Evolutionary conservation across 192 early-diverging fungal species (phyloP).

Genomic region (Funneliformis mosseae): DNA sequence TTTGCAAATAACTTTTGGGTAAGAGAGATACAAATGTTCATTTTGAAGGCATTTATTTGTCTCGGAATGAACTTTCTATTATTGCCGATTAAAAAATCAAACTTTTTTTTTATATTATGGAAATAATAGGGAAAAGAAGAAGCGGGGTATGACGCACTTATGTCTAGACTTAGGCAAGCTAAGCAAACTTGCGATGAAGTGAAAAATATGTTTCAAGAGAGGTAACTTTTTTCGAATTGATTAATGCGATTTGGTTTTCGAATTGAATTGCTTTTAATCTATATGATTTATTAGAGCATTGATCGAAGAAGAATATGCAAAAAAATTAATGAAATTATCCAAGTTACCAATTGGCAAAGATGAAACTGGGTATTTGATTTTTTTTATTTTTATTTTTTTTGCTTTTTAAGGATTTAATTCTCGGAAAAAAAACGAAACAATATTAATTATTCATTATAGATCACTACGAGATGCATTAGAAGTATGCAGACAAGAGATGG

Average conservation of each 20-base stretch:
- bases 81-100: too few species aligned
- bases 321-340: conserved; percentile 62
- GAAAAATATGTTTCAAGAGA: conserved; percentile 56
- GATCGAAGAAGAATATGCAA: conserved; percentile 73
- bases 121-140: conserved; percentile 62
- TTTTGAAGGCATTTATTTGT: not conserved
- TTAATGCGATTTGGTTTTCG: not conserved
- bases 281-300: conserved; percentile 47
- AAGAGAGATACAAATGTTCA: not conserved
- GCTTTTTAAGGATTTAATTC: too few species aligned
- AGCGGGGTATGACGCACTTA: conserved; percentile 67
- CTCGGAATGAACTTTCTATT: too few species aligned
- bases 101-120: not conserved
- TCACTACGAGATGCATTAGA: conserved; percentile 60
- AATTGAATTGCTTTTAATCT: not conserved
- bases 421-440: too few species aligned
- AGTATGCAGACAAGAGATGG: conserved; percentile 62
- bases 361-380: conserved; percentile 60
- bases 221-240: conserved; percentile 38
- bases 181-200: conserved; percentile 73
- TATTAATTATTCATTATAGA: conserved; percentile 33
- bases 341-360: conserved; percentile 64
- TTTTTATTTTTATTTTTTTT: not conserved
- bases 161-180: conserved; percentile 65
- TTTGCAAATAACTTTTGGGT: conserved; percentile 34